These are phyloP conservation scores for Talaromyces amestolkiae DNA, from an alignment of 2,329 filamentous ascomycete genomes.

Conservation along the genomic window DNA sequence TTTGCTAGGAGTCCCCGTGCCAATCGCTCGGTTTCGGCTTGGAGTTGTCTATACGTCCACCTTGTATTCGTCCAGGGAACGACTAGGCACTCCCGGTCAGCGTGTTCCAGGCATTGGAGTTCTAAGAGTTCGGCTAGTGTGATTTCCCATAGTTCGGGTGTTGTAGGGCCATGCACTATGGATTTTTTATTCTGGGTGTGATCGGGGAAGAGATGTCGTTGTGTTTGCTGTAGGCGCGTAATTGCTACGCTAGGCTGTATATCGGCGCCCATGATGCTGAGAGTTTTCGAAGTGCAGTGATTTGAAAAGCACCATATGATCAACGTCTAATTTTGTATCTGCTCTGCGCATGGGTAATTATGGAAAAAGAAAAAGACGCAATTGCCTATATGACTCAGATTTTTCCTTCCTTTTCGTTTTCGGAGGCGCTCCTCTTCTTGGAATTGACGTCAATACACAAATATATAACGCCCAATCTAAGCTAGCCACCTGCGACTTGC, in stretches of 20 bases:
- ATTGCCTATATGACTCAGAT: not conserved
- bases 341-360: not conserved
- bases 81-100: conserved; percentile 65
- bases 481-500: not conserved
- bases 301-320: no score
- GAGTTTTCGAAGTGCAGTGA: not conserved
- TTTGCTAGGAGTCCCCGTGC: conserved; percentile 65
- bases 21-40: conserved; percentile 60
- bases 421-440: not conserved
- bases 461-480: not conserved
- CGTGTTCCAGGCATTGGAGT: conserved; percentile 65
- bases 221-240: conserved; percentile 24
- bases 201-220: conserved; percentile 29
- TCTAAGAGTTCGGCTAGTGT: conserved; percentile 71
- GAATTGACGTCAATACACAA: not conserved
- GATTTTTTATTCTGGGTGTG: conserved; percentile 40
- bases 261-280: conserved; percentile 9
- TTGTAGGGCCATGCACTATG: conserved; percentile 65
- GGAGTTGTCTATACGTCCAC: conserved; percentile 68
- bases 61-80: conserved; percentile 73
- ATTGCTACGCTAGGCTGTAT: conserved; percentile 20
- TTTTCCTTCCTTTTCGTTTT: not conserved
- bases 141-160: conserved; percentile 67
- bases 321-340: not conserved
- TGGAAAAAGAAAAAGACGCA: not conserved